These are phyloP conservation scores for Eutrema heterophyllum DNA, from an alignment of 345 rosid genomes.

Conservation along the genomic window DNA sequence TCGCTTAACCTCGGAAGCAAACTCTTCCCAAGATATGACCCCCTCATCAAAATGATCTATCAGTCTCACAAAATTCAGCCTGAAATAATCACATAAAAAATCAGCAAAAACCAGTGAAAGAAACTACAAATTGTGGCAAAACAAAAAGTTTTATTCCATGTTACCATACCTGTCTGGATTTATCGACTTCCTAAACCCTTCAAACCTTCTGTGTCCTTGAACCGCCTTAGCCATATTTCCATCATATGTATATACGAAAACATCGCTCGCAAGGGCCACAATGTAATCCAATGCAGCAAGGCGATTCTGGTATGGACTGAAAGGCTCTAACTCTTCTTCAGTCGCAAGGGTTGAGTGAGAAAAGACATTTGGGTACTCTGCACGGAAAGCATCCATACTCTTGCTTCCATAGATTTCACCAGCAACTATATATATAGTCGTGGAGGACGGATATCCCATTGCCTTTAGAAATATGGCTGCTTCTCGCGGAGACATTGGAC, in stretches of 20 bases:
- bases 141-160: not conserved
- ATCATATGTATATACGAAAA: slow-evolving; percentile 84
- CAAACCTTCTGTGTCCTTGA: slow-evolving; percentile 85
- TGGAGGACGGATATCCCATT: slow-evolving; percentile 87
- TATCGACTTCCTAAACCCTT: slow-evolving; percentile 80
- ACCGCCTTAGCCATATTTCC: slow-evolving; percentile 99
- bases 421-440: slow-evolving; percentile 86
- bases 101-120: slow-evolving; percentile 7
- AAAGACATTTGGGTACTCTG: slow-evolving; percentile 82
- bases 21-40: slow-evolving; percentile 59
- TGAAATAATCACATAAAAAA: slow-evolving; percentile 29
- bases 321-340: slow-evolving; percentile 72
- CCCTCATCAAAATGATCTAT: slow-evolving; percentile 72
- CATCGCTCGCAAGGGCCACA: slow-evolving; percentile 90
- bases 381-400: slow-evolving; percentile 70
- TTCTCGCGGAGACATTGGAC: slow-evolving; percentile 98
- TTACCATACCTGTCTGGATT: slow-evolving; percentile 68
- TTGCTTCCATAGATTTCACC: slow-evolving; percentile 78
- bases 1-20: slow-evolving; percentile 59
- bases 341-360: slow-evolving; percentile 79
- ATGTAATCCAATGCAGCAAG: slow-evolving; percentile 91
- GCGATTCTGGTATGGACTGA: slow-evolving; percentile 73
- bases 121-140: not conserved
- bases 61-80: slow-evolving; percentile 61
- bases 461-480: slow-evolving; percentile 93